A percentile compares a stretch with the other conserved stretches of the same genome.
phyloP scores from a whole-genome alignment of 257 asterid genomes.

The Fraxinus excelsior region DNA sequence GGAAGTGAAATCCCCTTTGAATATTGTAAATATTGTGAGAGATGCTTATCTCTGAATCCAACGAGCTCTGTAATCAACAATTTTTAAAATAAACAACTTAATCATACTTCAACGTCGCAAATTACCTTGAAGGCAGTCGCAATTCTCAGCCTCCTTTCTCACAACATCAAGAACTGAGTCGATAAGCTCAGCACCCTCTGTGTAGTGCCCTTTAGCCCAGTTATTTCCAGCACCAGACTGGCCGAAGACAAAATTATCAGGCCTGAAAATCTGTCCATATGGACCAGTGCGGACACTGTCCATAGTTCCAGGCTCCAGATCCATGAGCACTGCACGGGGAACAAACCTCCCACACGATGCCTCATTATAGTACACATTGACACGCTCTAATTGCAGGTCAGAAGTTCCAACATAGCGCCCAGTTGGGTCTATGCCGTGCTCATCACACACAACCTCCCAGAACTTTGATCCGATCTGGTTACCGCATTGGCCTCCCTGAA shows the following conservation, averaged over 20 bases:
- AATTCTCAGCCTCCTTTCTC: slow-evolving; percentile 20
- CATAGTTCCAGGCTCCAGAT: slow-evolving; percentile 21
- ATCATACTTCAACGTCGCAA: neutral
- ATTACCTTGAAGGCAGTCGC: slow-evolving; percentile 18
- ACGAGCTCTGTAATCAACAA: neutral
- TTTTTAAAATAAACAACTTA: neutral
- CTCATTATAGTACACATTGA: slow-evolving; percentile 18
- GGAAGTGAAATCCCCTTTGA: neutral
- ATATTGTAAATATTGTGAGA: neutral
- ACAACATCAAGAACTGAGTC: slow-evolving; percentile 15
- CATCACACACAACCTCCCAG: slow-evolving; percentile 16
- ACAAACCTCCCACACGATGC: slow-evolving; percentile 17
- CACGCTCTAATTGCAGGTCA: slow-evolving; percentile 15
- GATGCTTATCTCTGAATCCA: neutral
- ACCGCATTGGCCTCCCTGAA: slow-evolving; percentile 17
- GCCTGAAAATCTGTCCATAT: slow-evolving; percentile 12
- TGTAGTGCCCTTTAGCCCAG: slow-evolving; percentile 11
- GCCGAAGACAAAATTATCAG: slow-evolving; percentile 2
- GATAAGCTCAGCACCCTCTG: slow-evolving; percentile 5
- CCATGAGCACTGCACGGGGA: slow-evolving; percentile 22
- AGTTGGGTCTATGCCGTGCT: slow-evolving; percentile 17
- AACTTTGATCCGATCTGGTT: slow-evolving; percentile 18
- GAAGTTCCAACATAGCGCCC: slow-evolving; percentile 20
- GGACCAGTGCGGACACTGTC: slow-evolving; percentile 19
- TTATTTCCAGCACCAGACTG: slow-evolving; percentile 13